These are phyloP conservation scores for Naganishia liquefaciens DNA, from an alignment of 1,284 basidiomycete genomes.

Conservation along the genomic window DNA sequence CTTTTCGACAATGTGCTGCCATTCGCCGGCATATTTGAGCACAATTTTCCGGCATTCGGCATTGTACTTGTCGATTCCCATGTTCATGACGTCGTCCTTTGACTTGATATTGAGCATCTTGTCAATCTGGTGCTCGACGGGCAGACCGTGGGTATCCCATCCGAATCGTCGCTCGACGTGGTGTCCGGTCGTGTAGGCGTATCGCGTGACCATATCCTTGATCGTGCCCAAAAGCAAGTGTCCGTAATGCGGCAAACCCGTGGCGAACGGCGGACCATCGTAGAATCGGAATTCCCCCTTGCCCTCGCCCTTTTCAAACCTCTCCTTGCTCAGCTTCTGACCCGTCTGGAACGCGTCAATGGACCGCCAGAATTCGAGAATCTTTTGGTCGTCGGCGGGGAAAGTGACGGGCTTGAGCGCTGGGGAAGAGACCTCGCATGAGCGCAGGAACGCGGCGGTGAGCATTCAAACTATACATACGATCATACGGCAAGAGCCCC, in stretches of 20 bases:
- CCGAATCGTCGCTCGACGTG: constrained; percentile 96
- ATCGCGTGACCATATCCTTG: constrained; percentile 96
- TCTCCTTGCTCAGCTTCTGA: constrained; percentile 84
- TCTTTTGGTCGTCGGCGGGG: constrained; percentile 87
- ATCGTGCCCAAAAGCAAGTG: constrained; percentile 81
- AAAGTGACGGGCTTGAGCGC: constrained; percentile 70
- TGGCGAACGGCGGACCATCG: constrained; percentile 97
- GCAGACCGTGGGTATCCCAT: constrained; percentile 99
- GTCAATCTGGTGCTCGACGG: constrained; percentile 99
- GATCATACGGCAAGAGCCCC: constrained; percentile 28
- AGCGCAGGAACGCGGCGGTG: not conserved
- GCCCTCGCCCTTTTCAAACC: constrained; percentile 56
- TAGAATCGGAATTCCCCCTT: constrained; percentile 80
- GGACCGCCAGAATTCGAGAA: constrained; percentile 88
- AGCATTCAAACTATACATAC: constrained; percentile 1
- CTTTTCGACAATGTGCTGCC: constrained; percentile 91
- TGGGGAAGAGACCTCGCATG: constrained; percentile 28
- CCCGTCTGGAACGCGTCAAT: constrained; percentile 98
- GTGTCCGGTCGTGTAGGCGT: constrained; percentile 89
- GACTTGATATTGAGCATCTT: constrained; percentile 91
- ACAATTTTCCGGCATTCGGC: constrained; percentile 95
- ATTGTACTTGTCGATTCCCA: constrained; percentile 98
- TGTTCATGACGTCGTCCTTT: constrained; percentile 87
- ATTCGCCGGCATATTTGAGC: constrained; percentile 94
- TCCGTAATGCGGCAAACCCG: constrained; percentile 95